phyloP scores from a whole-genome alignment of 345 rosid genomes.

The Euphorbia lathyris region DNA sequence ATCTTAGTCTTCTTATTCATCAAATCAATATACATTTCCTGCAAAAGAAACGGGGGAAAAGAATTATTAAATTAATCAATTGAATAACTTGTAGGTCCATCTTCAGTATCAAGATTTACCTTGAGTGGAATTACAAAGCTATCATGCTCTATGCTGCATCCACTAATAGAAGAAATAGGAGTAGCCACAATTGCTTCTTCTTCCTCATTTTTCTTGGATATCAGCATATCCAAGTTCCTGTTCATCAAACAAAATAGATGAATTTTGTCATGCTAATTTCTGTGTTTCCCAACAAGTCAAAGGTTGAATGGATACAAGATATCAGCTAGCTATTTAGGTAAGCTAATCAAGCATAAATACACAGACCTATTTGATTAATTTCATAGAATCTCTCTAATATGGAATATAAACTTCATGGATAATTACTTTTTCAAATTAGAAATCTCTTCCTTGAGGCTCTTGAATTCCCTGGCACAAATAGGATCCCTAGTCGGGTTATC shows the following conservation, averaged over 20 bases:
- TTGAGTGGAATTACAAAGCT: constrained; percentile 40
- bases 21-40: constrained; percentile 59
- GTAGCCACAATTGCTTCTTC: constrained; percentile 33
- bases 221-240: constrained; percentile 44
- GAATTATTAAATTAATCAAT: neutral
- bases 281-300: neutral
- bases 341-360: too few species aligned
- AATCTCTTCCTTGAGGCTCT: constrained; percentile 47
- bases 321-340: too few species aligned
- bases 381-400: too few species aligned
- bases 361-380: too few species aligned
- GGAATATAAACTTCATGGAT: too few species aligned
- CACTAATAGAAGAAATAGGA: constrained; percentile 38
- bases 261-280: neutral
- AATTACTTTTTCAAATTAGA: constrained; percentile 50
- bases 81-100: neutral
- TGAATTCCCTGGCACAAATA: constrained; percentile 61
- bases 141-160: constrained; percentile 40
- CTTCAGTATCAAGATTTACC: constrained; percentile 33
- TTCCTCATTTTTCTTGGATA: constrained; percentile 48
- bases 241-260: neutral
- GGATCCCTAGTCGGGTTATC: constrained; percentile 85
- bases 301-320: neutral
- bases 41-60: constrained; percentile 9
- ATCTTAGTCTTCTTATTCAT: constrained; percentile 50